Evolutionary conservation across 202 grass and related monocot genomes (phyloP), one percentile per base, ranked within the genome.

Genomic region (Hordeum pubiflorum): DNA sequence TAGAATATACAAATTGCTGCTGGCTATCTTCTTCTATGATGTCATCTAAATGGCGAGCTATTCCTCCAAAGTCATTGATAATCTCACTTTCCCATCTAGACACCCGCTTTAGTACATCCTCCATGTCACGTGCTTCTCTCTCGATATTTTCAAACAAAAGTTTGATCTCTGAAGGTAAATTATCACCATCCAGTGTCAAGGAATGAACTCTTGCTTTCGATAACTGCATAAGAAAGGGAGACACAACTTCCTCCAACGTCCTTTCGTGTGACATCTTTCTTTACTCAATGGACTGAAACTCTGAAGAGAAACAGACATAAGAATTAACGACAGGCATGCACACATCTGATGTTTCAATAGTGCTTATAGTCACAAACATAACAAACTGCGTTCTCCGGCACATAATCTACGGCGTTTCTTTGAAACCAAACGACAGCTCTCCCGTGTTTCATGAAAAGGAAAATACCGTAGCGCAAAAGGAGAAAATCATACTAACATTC

Each of bases 201-300:
- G 34, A 31, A 54, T 29, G 69, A 75, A 2, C 3, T 63, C 58
- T 83, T 9, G 84, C 84, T 40, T 75, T 86, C 26, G 3, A 13
- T 41, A 86, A 14, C 10, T 86, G 84, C 80, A 83, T 83, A 17
- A 80, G 34, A 73, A 90, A 90, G 24, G 80, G 88, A 58, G 80
- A 69, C 24, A 86, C 7, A 9, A 90, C 88, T 38, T 86, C 88
- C 27, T 89, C 83, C 61, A 83, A 17, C 3, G 56, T 44, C 31
- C 60, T 38, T 81, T 82, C 87, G 18, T 83, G 83, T 18, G 63
- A 74, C 79, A 89, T 89, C 20, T 6, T 89, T 31, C 14, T 62
- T 81, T 77, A 1, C 21, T 18, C 3, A 76, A 50, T 76, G 13
- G 41, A 54, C 40, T 70, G 33, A 32, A 70, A 44, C 2, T 41